Conservation (phyloP, 352 stramenopile species). For the Globisporangium radiosum region DNA sequence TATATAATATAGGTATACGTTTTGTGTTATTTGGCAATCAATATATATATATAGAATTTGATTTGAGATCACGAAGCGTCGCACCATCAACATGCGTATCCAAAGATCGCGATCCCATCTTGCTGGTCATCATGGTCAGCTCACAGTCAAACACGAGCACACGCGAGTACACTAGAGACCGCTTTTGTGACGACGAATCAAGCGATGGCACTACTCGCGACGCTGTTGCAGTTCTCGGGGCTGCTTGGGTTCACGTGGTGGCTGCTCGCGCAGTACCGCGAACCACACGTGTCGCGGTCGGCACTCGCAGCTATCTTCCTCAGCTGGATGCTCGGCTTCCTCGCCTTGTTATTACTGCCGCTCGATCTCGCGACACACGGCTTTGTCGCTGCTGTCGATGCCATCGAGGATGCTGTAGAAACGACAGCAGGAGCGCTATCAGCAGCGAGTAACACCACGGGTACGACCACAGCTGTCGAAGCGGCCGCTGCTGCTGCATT, state of each 20-base stretch:
- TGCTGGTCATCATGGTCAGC: too few relatives aligned
- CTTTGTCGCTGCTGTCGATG: constrained; percentile 3
- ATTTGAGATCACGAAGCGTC: too few relatives aligned
- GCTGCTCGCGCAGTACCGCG: constrained; percentile 50
- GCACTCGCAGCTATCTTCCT: constrained; percentile 43
- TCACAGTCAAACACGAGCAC: too few relatives aligned
- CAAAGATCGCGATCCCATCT: too few relatives aligned
- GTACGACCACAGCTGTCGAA: background rate
- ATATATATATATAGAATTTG: too few relatives aligned
- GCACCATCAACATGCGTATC: too few relatives aligned
- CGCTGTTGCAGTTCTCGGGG: constrained; percentile 30
- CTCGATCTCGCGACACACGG: constrained; percentile 49
- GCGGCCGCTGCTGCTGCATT: background rate
- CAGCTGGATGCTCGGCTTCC: constrained; percentile 55
- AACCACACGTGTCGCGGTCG: constrained; percentile 26
- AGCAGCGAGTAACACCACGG: background rate
- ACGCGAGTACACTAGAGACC: too few relatives aligned
- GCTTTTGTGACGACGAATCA: too few relatives aligned
- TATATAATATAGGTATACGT: too few relatives aligned
- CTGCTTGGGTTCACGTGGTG: constrained; percentile 58
- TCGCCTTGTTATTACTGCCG: constrained; percentile 52
- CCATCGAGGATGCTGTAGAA: too few relatives aligned
- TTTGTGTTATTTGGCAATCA: too few relatives aligned
- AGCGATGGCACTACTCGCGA: constrained; percentile 33
- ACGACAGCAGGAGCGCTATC: background rate